Evolutionary conservation across 1,284 basidiomycete genomes (phyloP).

Genomic region (Cryptococcus jaspeensis): DNA sequence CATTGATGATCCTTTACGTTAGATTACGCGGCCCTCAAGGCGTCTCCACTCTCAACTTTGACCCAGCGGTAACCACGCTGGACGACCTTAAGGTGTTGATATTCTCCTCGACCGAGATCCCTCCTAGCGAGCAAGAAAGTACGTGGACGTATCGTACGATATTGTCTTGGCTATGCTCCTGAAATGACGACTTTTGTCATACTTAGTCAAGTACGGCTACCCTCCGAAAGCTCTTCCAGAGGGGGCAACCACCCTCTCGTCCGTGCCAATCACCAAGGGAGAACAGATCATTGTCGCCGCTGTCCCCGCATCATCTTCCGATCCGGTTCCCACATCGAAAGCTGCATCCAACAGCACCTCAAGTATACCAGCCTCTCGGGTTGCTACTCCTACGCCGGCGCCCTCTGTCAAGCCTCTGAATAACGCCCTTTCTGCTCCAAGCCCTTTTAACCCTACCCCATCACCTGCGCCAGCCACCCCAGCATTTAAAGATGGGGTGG

Average conservation of each 20-base stretch:
- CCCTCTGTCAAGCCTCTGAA: constrained; percentile 40
- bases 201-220: constrained; percentile 76
- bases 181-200: not conserved
- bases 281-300: constrained; percentile 80
- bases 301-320: constrained; percentile 13
- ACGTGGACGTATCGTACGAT: constrained; percentile 45
- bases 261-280: constrained; percentile 70
- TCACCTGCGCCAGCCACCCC: constrained; percentile 10
- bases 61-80: constrained; percentile 59
- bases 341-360: constrained; percentile 17
- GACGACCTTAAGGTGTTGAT: constrained; percentile 72
- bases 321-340: constrained; percentile 7
- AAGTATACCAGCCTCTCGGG: not conserved
- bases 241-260: constrained; percentile 68
- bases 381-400: constrained; percentile 22
- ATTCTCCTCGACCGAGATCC: constrained; percentile 64
- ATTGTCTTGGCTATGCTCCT: not conserved
- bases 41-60: constrained; percentile 68
- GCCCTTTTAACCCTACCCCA: constrained; percentile 9
- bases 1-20: constrained; percentile 45
- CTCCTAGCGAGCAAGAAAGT: constrained; percentile 74
- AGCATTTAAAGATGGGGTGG: constrained; percentile 23
- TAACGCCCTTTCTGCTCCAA: constrained; percentile 34
- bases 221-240: constrained; percentile 71
- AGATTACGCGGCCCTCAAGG: constrained; percentile 78